Evolutionary conservation across 2,329 filamentous ascomycete genomes (phyloP), one percentile per base, ranked within the genome.

Genomic region (Fusarium sp.): DNA sequence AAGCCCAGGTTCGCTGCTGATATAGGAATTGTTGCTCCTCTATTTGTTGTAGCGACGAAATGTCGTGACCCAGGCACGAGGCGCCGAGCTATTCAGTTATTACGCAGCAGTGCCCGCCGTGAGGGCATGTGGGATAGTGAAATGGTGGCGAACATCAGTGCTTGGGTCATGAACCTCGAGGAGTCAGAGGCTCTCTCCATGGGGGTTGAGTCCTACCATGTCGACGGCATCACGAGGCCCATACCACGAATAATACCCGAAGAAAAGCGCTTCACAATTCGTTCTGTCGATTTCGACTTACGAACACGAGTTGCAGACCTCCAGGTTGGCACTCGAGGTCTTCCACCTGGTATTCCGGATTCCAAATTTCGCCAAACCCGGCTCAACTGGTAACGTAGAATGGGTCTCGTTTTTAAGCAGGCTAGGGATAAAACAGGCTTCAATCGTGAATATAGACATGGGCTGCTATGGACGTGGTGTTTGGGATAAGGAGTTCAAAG

Each of bases 91-190:
- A 88, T 92, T 41, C 83, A 87, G 74, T 77, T 92, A 37, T 78
- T 92, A 57, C 82, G 83, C 50, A 87, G 84, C 69, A 89, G 86
- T 72, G 85, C 88, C 10, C 83, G 89, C 44, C 82, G 89, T 48
- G 90, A 92, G 77, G 89, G 88, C 23, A 89, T 92, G 84, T 92
- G 90, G 90, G 89, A 92, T 71, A 89, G 86, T 70, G 84, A 87
- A 67, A 81, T 89, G 63, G 81, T 84, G 13, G 86, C 86, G 2
- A 82, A 82, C 10, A 88, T 89, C 68, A 84, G 83, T 46, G 81
- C 80, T 60, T 89, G 86, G 86, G 81, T 89, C 37, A 83, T 85
- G 75, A 77, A 81, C 11, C 80, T 88, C 18, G 87, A 89, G 69
- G 87, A 89, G 69, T 81, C 80, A 9, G 80, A 82, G 5, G 59